phyloP scores from a whole-genome alignment of 768 basidiomycete species.

The Agrocybe chaxingu region DNA sequence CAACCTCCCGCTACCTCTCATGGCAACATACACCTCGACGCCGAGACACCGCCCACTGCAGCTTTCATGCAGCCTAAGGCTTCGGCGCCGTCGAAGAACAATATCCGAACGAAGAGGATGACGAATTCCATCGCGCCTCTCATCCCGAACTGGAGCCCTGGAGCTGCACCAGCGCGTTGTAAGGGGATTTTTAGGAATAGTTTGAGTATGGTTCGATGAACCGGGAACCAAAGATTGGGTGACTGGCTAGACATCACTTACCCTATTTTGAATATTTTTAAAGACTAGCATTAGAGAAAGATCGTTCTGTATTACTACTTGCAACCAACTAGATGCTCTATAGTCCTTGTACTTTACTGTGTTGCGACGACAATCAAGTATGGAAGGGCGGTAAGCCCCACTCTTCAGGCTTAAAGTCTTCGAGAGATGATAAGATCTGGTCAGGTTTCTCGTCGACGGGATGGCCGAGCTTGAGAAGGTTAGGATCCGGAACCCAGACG shows the following conservation, averaged over 20 bases:
- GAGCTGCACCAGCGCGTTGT: constrained; percentile 11
- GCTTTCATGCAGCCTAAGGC: constrained; percentile 10
- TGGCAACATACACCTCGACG: neutral
- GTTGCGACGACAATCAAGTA: neutral
- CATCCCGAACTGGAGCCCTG: constrained; percentile 19
- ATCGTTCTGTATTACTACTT: neutral
- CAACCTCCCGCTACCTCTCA: neutral
- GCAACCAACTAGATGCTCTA: neutral
- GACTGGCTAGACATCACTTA: no score
- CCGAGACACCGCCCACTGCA: constrained; percentile 3
- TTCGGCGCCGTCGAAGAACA: neutral
- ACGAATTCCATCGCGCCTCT: constrained; percentile 17
- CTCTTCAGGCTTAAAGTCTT: constrained; percentile 73
- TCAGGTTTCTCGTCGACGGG: constrained; percentile 52
- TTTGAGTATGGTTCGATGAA: constrained; percentile 20
- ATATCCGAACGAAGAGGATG: constrained; percentile 3
- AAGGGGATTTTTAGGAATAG: constrained; percentile 20
- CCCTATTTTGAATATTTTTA: no score
- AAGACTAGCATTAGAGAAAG: no score
- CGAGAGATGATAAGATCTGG: constrained; percentile 56
- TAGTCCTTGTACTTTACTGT: neutral
- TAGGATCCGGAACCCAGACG: constrained; percentile 81
- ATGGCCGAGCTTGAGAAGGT: constrained; percentile 53
- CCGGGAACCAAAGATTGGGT: neutral
- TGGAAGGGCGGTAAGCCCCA: constrained; percentile 80